Conservation (phyloP, 768 basidiomycete genomes). For the Fomitopsis pulvina region DNA sequence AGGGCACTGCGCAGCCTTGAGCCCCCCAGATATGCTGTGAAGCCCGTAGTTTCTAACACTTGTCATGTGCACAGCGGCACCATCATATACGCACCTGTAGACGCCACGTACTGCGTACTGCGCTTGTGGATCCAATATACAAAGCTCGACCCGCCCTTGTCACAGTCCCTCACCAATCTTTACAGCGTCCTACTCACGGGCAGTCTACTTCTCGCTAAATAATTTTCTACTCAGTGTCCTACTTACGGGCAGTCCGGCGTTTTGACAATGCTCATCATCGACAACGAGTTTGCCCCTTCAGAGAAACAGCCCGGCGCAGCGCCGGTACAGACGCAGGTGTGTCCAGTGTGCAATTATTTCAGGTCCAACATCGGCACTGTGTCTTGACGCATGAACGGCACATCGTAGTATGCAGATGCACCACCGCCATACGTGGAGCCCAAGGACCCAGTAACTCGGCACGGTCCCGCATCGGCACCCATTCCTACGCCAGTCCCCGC, state of each 20-base stretch:
- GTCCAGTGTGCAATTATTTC: not conserved
- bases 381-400: too few species aligned
- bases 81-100: too few species aligned
- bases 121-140: too few species aligned
- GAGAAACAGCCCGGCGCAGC: not conserved
- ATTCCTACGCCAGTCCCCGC: not conserved
- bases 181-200: not conserved
- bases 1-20: too few species aligned
- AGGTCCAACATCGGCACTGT: too few species aligned
- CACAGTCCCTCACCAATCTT: not conserved
- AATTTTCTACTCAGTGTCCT: conserved; percentile 1
- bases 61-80: too few species aligned
- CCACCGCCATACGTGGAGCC: too few species aligned
- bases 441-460: too few species aligned
- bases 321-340: not conserved
- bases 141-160: not conserved
- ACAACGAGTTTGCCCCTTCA: not conserved
- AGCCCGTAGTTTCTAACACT: too few species aligned
- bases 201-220: not conserved
- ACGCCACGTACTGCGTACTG: not conserved
- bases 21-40: too few species aligned
- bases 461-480: not conserved
- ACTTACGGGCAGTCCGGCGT: not conserved
- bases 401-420: too few species aligned
- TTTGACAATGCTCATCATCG: conserved; percentile 1